A percentile compares a stretch with the other conserved stretches of the same genome.
These are phyloP conservation scores for Citrus medica DNA, from an alignment of 345 rosid genomes.

Conservation along the genomic window DNA sequence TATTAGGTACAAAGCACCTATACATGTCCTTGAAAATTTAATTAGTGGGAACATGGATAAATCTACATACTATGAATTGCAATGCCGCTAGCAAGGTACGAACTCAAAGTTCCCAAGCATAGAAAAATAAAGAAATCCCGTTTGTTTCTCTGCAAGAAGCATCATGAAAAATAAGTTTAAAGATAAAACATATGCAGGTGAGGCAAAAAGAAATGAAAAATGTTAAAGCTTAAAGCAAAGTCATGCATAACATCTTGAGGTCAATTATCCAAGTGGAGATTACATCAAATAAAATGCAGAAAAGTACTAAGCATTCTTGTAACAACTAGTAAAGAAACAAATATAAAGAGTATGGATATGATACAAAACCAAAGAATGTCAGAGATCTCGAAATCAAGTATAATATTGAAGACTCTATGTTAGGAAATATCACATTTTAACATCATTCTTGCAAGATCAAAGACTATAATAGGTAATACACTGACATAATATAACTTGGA, in stretches of 20 bases:
- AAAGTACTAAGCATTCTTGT: not conserved
- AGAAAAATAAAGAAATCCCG: conserved; percentile 80
- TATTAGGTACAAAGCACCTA: not conserved
- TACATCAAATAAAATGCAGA: not conserved
- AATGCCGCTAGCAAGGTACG: conserved; percentile 44
- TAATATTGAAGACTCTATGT: not conserved
- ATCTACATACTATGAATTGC: conserved; percentile 73
- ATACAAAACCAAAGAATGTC: not conserved
- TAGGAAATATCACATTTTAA: not conserved
- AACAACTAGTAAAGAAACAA: not conserved
- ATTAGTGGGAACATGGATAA: not conserved
- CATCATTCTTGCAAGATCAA: not conserved
- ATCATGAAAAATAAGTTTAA: not conserved
- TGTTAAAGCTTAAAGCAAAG: not conserved
- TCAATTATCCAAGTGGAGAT: not conserved
- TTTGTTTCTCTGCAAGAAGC: conserved; percentile 71
- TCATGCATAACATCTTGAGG: not conserved
- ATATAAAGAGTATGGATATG: not conserved
- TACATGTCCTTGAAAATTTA: not conserved
- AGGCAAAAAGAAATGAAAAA: not conserved
- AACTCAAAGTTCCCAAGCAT: conserved; percentile 60
- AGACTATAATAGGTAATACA: not conserved
- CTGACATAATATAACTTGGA: not conserved
- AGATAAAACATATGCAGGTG: not conserved
- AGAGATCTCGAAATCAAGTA: not conserved